phyloP scores from a whole-genome alignment of 176 grass and related monocot genomes.

The Cymbopogon citratus region DNA sequence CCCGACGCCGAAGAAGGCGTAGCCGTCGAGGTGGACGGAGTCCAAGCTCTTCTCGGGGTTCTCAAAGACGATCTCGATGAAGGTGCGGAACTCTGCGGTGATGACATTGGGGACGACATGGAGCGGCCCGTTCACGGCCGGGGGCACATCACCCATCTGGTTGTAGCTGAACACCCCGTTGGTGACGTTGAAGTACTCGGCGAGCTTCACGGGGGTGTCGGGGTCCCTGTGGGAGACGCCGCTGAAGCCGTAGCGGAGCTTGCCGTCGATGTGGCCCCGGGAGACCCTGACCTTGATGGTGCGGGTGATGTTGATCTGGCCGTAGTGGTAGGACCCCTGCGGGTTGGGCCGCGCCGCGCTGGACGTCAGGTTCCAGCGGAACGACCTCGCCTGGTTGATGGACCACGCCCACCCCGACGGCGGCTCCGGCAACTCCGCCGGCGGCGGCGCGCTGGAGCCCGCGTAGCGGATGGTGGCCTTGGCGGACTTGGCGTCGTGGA shows the following conservation, averaged over 20 bases:
- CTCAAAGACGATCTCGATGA: constrained; percentile 70
- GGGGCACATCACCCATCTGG: constrained; percentile 44
- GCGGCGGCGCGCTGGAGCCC: constrained; percentile 44
- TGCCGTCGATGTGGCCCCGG: constrained; percentile 35
- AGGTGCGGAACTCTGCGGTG: constrained; percentile 50
- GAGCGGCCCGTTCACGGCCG: constrained; percentile 6
- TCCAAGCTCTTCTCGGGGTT: constrained; percentile 67
- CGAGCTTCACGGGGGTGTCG: constrained; percentile 65
- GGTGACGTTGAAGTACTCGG: constrained; percentile 70
- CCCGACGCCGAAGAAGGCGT: constrained; percentile 66
- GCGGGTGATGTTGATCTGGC: constrained; percentile 84
- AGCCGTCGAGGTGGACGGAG: constrained; percentile 56
- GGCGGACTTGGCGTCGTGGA: constrained; percentile 8
- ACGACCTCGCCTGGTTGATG: constrained; percentile 81
- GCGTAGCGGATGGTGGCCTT: constrained; percentile 46
- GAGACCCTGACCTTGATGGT: constrained; percentile 69
- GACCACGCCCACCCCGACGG: constrained; percentile 78
- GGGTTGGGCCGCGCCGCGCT: constrained; percentile 94
- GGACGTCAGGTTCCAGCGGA: constrained; percentile 91
- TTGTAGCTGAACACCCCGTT: constrained; percentile 64
- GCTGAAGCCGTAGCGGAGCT: constrained; percentile 62
- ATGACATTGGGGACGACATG: constrained; percentile 36
- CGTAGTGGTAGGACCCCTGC: constrained; percentile 97
- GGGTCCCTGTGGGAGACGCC: constrained; percentile 51
- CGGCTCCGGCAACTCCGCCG: constrained; percentile 23